Conservation (phyloP, 768 basidiomycete genomes). For the Cystobasidiopsis lactophilus region DNA sequence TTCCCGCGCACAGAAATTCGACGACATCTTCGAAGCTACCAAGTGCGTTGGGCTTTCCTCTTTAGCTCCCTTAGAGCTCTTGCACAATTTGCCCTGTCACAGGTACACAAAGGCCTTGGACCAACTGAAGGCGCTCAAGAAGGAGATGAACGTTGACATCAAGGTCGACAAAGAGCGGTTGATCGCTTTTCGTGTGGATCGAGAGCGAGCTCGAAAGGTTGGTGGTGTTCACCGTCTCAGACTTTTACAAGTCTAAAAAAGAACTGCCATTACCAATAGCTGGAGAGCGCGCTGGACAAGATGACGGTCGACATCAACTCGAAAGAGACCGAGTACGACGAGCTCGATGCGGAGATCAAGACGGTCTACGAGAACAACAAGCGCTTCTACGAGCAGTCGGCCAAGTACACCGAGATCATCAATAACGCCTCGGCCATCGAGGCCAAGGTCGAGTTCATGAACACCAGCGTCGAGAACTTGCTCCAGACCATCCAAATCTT, state of each 20-base stretch:
- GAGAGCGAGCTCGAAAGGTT: slow-evolving; percentile 58
- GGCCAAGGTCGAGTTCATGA: slow-evolving; percentile 39
- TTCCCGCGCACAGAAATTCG: slow-evolving; percentile 44
- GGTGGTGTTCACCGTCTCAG: slow-evolving; percentile 3
- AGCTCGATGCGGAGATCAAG: slow-evolving; percentile 44
- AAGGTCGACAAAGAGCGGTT: slow-evolving; percentile 82
- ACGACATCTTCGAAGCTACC: slow-evolving; percentile 97
- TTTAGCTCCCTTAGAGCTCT: neutral
- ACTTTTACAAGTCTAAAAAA: neutral
- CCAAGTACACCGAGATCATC: slow-evolving; percentile 68
- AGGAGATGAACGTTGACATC: slow-evolving; percentile 70
- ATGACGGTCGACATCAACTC: slow-evolving; percentile 39
- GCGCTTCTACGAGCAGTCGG: slow-evolving; percentile 53
- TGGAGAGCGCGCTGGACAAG: slow-evolving; percentile 26
- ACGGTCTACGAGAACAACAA: slow-evolving; percentile 32
- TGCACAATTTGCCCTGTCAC: neutral
- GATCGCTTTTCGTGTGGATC: slow-evolving; percentile 53
- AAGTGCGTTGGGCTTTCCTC: slow-evolving; percentile 32
- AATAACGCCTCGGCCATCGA: slow-evolving; percentile 40
- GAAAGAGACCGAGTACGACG: slow-evolving; percentile 54
- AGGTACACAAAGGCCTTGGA: slow-evolving; percentile 96
- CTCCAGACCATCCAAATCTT: slow-evolving; percentile 31
- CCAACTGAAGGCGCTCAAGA: slow-evolving; percentile 67
- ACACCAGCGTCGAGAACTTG: slow-evolving; percentile 32
- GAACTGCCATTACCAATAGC: slow-evolving; percentile 32